Evolutionary conservation across 495 filamentous ascomycete genomes (phyloP).

Genomic region (Bathelium albidoporum): DNA sequence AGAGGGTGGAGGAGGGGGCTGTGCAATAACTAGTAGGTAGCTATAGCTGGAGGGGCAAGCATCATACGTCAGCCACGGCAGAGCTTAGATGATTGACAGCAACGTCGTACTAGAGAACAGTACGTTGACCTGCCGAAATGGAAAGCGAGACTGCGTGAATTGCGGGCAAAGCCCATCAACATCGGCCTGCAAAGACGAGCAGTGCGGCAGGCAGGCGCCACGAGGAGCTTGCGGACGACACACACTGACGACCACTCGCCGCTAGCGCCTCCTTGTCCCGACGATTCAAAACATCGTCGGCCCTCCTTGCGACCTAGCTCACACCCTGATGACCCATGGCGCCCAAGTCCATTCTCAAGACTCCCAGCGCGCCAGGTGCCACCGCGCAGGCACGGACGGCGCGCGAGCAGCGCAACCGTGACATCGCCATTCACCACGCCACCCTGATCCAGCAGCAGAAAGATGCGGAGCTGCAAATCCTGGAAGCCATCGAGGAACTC

Average conservation of each 20-base stretch:
- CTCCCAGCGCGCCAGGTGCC: conserved; percentile 30
- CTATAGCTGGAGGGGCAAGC: conserved; percentile 1
- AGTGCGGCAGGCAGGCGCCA: not conserved
- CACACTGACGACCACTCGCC: not conserved
- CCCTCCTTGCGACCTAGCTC: conserved; percentile 7
- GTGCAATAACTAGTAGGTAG: too few relatives aligned
- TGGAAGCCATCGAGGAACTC: conserved; percentile 59
- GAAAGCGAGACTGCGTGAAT: not conserved
- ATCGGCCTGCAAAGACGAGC: not conserved
- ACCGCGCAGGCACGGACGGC: conserved; percentile 26
- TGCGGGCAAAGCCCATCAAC: not conserved
- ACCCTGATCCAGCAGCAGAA: conserved; percentile 67
- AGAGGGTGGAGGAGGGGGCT: not conserved
- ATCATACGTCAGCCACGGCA: not conserved
- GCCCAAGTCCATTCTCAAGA: conserved; percentile 41
- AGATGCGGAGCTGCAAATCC: conserved; percentile 57
- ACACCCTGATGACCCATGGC: conserved; percentile 8
- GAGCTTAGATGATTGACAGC: not conserved
- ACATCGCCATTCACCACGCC: conserved; percentile 69
- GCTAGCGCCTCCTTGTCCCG: not conserved
- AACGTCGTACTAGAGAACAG: not conserved
- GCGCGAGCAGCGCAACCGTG: conserved; percentile 42
- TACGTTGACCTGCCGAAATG: not conserved
- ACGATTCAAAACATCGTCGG: not conserved
- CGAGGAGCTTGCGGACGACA: not conserved